Evolutionary conservation across 331 rosid species (phyloP).

Genomic region (Rosa hybrid): DNA sequence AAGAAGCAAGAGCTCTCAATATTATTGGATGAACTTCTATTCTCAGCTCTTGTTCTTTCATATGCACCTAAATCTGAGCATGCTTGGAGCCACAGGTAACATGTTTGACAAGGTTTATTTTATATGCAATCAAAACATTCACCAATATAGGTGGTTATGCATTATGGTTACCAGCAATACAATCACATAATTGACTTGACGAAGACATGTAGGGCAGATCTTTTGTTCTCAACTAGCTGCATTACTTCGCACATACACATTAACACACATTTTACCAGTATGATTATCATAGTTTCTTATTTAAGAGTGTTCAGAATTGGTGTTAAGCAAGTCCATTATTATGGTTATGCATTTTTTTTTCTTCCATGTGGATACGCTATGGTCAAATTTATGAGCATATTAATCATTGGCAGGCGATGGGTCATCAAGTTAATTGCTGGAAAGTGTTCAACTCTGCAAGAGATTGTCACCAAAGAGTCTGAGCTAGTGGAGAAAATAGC

Average conservation of each 20-base stretch:
- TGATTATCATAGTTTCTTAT: background rate
- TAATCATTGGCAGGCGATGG: constrained; percentile 75
- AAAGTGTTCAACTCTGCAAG: constrained; percentile 55
- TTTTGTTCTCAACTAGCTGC: background rate
- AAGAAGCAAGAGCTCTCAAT: constrained; percentile 42
- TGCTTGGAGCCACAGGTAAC: constrained; percentile 87
- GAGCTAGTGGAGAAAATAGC: constrained; percentile 93
- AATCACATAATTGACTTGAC: constrained; percentile 11
- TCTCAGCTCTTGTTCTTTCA: constrained; percentile 81
- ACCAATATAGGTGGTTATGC: background rate
- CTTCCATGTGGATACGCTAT: background rate
- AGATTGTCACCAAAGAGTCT: constrained; percentile 80
- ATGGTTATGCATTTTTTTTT: background rate
- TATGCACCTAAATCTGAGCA: constrained; percentile 81
- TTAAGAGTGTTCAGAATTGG: background rate
- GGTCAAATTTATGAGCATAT: constrained; percentile 26
- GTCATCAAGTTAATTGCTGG: constrained; percentile 75
- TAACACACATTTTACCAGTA: background rate
- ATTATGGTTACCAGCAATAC: background rate
- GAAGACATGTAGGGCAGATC: background rate
- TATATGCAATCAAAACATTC: background rate
- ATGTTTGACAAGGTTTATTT: background rate
- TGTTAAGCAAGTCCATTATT: background rate
- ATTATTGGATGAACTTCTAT: constrained; percentile 63
- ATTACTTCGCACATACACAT: background rate